These are phyloP conservation scores for Tuber microsphaerosporum DNA, from an alignment of 495 filamentous ascomycete genomes.

Conservation along the genomic window DNA sequence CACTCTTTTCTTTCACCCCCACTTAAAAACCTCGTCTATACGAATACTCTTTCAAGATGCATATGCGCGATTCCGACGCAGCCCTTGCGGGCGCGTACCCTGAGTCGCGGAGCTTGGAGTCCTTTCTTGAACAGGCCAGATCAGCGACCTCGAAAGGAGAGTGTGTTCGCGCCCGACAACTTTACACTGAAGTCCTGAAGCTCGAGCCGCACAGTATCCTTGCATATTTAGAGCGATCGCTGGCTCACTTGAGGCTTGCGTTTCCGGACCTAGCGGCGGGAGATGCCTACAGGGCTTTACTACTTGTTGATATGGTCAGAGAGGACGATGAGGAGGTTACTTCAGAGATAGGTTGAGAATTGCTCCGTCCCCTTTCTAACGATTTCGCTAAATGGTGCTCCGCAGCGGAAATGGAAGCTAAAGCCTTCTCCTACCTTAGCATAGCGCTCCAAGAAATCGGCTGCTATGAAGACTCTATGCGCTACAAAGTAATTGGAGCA, in stretches of 20 bases:
- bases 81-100: neutral
- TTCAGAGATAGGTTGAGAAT: conserved; percentile 33
- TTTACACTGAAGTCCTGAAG: conserved; percentile 45
- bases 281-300: conserved; percentile 81
- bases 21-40: neutral
- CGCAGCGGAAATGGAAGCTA: conserved; percentile 47
- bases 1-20: neutral
- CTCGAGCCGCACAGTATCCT: conserved; percentile 68
- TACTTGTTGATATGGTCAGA: conserved; percentile 70
- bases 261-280: conserved; percentile 86
- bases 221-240: conserved; percentile 64
- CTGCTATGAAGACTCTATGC: conserved; percentile 26
- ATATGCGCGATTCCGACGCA: neutral
- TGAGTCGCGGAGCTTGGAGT: neutral
- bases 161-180: conserved; percentile 15
- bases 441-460: conserved; percentile 25
- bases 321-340: conserved; percentile 36
- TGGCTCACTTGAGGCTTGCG: conserved; percentile 62
- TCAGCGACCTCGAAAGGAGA: neutral
- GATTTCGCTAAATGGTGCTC: conserved; percentile 24
- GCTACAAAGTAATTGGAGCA: conserved; percentile 28
- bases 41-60: neutral
- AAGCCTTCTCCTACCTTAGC: conserved; percentile 44
- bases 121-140: neutral
- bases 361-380: conserved; percentile 29